Percentiles rank a stretch among this genome's conserved stretches.
These are phyloP conservation scores for Cladobotryum protrusum DNA, from an alignment of 2,329 filamentous ascomycete genomes.

Conservation along the genomic window DNA sequence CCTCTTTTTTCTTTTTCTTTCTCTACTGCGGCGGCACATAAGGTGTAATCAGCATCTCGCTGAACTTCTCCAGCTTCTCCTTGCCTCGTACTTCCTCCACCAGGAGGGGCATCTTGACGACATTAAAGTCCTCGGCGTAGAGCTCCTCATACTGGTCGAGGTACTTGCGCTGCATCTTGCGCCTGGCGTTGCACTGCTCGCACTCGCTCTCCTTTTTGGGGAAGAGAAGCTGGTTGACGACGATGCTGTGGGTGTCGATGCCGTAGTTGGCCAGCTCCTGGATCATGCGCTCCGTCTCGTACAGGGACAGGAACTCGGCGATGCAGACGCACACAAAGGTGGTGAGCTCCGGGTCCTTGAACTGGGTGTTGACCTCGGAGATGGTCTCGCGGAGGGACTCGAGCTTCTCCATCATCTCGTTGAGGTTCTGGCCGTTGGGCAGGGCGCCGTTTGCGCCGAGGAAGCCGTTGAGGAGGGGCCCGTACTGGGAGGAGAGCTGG, in stretches of 20 bases:
- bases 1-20: not conserved
- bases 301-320: constrained; percentile 90
- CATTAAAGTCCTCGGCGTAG: constrained; percentile 93
- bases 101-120: constrained; percentile 94
- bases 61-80: constrained; percentile 87
- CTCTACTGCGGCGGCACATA: constrained; percentile 59
- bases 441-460: constrained; percentile 69
- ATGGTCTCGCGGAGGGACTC: constrained; percentile 91
- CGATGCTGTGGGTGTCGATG: constrained; percentile 95
- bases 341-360: constrained; percentile 92
- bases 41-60: constrained; percentile 73
- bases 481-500: constrained; percentile 88
- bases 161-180: constrained; percentile 99
- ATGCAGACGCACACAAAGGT: constrained; percentile 99
- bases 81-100: constrained; percentile 95
- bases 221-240: constrained; percentile 96
- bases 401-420: constrained; percentile 90
- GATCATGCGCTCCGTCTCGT: constrained; percentile 99
- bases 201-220: constrained; percentile 78
- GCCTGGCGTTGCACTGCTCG: constrained; percentile 88
- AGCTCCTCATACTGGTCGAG: constrained; percentile 97
- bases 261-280: constrained; percentile 89
- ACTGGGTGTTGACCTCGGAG: constrained; percentile 91
- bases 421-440: constrained; percentile 87
- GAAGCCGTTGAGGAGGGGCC: constrained; percentile 89